These are phyloP conservation scores for Oryza meridionalis DNA, from an alignment of 176 grass and related monocot genomes.

Conservation along the genomic window DNA sequence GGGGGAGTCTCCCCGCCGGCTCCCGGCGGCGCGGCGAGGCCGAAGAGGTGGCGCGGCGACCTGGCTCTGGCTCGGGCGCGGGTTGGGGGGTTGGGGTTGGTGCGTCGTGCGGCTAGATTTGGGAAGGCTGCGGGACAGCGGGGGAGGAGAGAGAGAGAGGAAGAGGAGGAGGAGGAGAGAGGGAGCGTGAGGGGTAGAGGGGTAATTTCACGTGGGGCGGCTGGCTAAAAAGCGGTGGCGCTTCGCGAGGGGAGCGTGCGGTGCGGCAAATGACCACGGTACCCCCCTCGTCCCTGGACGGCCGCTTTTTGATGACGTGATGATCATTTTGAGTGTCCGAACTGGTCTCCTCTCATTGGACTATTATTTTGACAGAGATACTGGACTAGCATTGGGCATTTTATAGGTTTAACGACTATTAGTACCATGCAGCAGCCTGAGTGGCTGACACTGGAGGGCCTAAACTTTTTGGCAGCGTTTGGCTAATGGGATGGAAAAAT, in stretches of 20 bases:
- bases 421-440: too few relatives aligned
- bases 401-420: too few relatives aligned
- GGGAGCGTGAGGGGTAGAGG: neutral
- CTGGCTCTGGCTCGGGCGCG: constrained; percentile 8
- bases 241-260: constrained; percentile 44
- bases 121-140: constrained; percentile 27
- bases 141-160: neutral
- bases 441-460: too few relatives aligned
- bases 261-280: constrained; percentile 38
- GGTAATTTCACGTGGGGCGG: constrained; percentile 25
- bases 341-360: constrained; percentile 5
- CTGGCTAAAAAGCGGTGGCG: constrained; percentile 38
- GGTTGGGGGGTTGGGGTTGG: constrained; percentile 28
- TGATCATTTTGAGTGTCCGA: constrained; percentile 37
- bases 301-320: constrained; percentile 36
- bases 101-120: constrained; percentile 59
- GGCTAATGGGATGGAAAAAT: too few relatives aligned
- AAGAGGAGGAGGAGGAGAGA: neutral
- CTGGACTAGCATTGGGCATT: too few relatives aligned
- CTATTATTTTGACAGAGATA: neutral
- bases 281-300: neutral
- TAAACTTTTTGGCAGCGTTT: neutral
- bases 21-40: constrained; percentile 25
- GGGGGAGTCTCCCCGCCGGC: constrained; percentile 19
- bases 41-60: neutral